phyloP scores from a whole-genome alignment of 139 green algal genomes.

The Nannochloris sp. region DNA sequence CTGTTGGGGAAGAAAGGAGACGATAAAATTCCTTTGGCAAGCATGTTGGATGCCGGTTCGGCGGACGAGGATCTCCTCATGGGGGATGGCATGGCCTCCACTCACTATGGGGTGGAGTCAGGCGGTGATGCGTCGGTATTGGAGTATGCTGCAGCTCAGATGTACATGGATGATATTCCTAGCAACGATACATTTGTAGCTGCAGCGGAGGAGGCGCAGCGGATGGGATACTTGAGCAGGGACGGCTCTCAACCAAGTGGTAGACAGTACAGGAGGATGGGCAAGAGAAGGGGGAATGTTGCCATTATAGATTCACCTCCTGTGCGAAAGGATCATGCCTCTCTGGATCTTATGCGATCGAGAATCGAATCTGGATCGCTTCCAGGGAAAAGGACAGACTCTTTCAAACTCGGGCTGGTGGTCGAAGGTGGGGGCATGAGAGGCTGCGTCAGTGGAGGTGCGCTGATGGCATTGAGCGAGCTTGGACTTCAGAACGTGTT shows the following conservation, averaged over 20 bases:
- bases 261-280: too few relatives aligned
- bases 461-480: slow-evolving; percentile 57
- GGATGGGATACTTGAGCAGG: too few relatives aligned
- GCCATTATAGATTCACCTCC: background rate
- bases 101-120: background rate
- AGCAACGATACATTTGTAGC: background rate
- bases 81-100: too few relatives aligned
- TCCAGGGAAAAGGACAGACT: slow-evolving; percentile 44
- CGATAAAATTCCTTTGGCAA: background rate
- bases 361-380: slow-evolving; percentile 27
- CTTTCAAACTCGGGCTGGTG: slow-evolving; percentile 67
- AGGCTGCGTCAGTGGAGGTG: slow-evolving; percentile 54
- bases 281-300: too few relatives aligned
- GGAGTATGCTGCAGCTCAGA: background rate
- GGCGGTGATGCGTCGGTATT: background rate
- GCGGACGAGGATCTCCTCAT: too few relatives aligned
- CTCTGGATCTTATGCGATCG: slow-evolving; percentile 43
- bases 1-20: background rate
- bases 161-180: background rate
- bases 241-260: too few relatives aligned
- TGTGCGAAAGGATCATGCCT: slow-evolving; percentile 40
- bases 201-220: background rate
- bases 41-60: background rate
- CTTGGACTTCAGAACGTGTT: slow-evolving; percentile 60
- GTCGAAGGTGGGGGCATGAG: slow-evolving; percentile 86